phyloP scores from a whole-genome alignment of 2,329 filamentous ascomycete species.

The Fusarium sp. region DNA sequence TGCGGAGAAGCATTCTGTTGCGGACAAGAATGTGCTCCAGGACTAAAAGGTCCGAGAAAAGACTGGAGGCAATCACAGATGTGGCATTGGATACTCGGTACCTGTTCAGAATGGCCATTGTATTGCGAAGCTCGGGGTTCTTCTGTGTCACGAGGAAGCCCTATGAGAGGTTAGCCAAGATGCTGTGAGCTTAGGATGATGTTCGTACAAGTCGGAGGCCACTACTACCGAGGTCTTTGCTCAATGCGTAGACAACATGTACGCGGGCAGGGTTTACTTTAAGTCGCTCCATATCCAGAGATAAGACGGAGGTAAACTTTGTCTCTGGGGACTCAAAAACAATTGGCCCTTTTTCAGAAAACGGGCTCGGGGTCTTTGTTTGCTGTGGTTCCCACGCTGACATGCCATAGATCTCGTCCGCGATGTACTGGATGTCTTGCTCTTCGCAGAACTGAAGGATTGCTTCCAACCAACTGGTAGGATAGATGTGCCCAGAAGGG shows the following conservation, averaged over 20 bases:
- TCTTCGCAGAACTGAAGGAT: neutral
- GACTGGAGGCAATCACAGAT: neutral
- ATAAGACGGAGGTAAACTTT: neutral
- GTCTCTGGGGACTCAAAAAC: neutral
- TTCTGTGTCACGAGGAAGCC: neutral
- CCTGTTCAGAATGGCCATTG: neutral
- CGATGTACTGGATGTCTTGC: neutral
- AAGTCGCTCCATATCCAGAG: neutral
- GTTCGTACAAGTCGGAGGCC: neutral
- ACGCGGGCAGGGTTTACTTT: neutral
- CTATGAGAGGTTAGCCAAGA: neutral
- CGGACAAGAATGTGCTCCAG: neutral
- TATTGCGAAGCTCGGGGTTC: neutral
- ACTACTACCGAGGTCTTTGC: neutral
- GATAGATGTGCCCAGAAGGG: neutral
- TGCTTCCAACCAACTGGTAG: neutral
- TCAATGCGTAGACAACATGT: neutral
- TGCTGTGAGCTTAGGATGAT: neutral
- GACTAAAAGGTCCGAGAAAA: neutral
- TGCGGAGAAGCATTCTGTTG: neutral
- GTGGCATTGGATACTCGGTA: neutral
- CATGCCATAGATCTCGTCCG: neutral
- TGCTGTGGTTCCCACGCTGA: neutral
- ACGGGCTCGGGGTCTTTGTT: neutral
- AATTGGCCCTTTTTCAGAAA: neutral